phyloP scores from a whole-genome alignment of 495 filamentous ascomycete genomes.

The Annulohypoxylon stygium region DNA sequence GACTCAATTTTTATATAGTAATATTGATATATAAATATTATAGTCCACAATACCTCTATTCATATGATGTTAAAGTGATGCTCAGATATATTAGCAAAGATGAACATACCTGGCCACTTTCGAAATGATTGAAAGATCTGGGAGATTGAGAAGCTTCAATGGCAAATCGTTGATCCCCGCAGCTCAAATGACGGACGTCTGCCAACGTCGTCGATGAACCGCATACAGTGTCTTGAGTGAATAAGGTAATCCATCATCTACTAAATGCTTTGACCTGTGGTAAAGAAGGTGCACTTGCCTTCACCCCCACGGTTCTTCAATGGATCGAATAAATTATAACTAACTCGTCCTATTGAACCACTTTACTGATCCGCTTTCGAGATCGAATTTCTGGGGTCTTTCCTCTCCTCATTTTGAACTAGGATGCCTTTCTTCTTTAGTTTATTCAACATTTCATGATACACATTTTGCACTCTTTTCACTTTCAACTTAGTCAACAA shows the following conservation, averaged over 20 bases:
- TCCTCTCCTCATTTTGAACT: neutral
- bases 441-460: neutral
- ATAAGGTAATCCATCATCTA: too few species aligned
- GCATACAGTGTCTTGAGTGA: too few species aligned
- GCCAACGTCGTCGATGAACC: too few species aligned
- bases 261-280: neutral
- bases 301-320: neutral
- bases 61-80: neutral
- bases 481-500: neutral
- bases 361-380: neutral
- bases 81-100: too few species aligned
- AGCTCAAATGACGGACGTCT: too few species aligned
- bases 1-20: constrained; percentile 19
- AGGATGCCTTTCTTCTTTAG: neutral
- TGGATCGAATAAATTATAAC: neutral
- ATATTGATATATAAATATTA: constrained; percentile 11
- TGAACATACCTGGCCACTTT: too few species aligned
- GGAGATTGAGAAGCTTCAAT: too few species aligned
- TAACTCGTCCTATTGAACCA: neutral
- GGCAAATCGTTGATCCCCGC: too few species aligned
- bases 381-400: neutral
- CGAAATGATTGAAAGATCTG: too few species aligned
- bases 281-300: neutral
- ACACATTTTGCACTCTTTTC: neutral
- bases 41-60: constrained; percentile 3